These are phyloP conservation scores for Fusarium chuoi DNA, from an alignment of 2,329 filamentous ascomycete species.

Conservation along the genomic window DNA sequence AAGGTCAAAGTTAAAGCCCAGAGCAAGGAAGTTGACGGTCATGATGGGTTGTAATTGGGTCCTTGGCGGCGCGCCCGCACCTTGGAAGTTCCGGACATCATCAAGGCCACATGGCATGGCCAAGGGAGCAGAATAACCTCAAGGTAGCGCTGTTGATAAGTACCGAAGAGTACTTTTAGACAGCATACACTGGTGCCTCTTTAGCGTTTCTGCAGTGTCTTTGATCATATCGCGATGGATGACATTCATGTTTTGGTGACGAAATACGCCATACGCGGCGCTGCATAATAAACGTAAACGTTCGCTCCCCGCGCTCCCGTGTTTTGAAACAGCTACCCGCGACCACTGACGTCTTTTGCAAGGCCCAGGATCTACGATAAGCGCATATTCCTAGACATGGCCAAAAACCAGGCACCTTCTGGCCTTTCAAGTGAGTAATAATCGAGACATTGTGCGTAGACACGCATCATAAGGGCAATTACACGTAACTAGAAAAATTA, in stretches of 20 bases:
- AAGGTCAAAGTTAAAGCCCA: not conserved
- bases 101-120: not conserved
- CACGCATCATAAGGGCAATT: slow-evolving; percentile 7
- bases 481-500: slow-evolving; percentile 12
- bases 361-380: slow-evolving; percentile 25
- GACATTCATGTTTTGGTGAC: slow-evolving; percentile 13
- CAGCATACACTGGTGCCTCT: not conserved
- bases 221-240: slow-evolving; percentile 3
- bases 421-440: not conserved
- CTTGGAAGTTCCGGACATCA: slow-evolving; percentile 5
- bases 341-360: slow-evolving; percentile 28
- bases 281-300: not conserved
- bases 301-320: slow-evolving; percentile 5
- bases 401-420: not conserved
- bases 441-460: not conserved
- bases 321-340: slow-evolving; percentile 31
- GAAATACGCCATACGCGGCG: not conserved
- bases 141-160: not conserved
- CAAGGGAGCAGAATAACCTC: slow-evolving; percentile 2
- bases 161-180: not conserved
- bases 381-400: slow-evolving; percentile 7
- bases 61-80: not conserved
- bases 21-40: not conserved
- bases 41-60: not conserved
- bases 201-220: not conserved